Percentiles rank a stretch among this genome's conserved stretches.
phyloP scores from a whole-genome alignment of 2,329 filamentous ascomycete genomes.

The Gremmenia infestans region DNA sequence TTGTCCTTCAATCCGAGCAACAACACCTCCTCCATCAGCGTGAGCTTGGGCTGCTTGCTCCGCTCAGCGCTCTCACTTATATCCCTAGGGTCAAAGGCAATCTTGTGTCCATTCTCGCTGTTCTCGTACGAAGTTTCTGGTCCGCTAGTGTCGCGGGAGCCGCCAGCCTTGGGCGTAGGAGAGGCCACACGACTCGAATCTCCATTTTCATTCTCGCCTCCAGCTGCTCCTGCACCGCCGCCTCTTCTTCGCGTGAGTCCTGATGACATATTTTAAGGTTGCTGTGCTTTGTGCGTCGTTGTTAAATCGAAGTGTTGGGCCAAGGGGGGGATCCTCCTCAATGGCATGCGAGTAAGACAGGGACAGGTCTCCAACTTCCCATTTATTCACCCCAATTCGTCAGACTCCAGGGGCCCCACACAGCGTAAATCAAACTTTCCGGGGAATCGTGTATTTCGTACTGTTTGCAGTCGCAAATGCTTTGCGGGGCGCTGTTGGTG shows the following conservation, averaged over 20 bases:
- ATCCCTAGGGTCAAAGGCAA: conserved; percentile 94
- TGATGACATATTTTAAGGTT: conserved; percentile 38
- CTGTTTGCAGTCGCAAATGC: background rate
- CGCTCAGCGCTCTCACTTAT: conserved; percentile 95
- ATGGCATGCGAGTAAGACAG: conserved; percentile 20
- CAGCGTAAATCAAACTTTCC: background rate
- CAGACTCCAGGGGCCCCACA: background rate
- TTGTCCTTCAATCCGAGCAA: conserved; percentile 96
- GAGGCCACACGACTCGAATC: conserved; percentile 62
- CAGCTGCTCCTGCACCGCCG: conserved; percentile 60
- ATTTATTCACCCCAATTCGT: conserved; percentile 12
- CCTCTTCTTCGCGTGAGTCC: conserved; percentile 62
- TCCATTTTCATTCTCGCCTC: conserved; percentile 58
- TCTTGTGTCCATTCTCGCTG: conserved; percentile 95
- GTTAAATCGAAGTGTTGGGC: conserved; percentile 15
- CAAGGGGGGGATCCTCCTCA: conserved; percentile 21
- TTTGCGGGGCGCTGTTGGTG: background rate
- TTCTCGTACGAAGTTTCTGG: conserved; percentile 84
- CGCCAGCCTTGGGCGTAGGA: conserved; percentile 58
- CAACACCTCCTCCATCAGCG: conserved; percentile 96
- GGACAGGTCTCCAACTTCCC: conserved; percentile 18
- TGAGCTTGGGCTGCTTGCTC: conserved; percentile 96
- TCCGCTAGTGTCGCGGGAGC: conserved; percentile 48
- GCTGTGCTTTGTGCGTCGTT: conserved; percentile 15
- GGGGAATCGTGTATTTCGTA: background rate